Evolutionary conservation across 1,284 basidiomycete genomes (phyloP), one percentile per base, ranked within the genome.

Genomic region (Mycena citricolor): DNA sequence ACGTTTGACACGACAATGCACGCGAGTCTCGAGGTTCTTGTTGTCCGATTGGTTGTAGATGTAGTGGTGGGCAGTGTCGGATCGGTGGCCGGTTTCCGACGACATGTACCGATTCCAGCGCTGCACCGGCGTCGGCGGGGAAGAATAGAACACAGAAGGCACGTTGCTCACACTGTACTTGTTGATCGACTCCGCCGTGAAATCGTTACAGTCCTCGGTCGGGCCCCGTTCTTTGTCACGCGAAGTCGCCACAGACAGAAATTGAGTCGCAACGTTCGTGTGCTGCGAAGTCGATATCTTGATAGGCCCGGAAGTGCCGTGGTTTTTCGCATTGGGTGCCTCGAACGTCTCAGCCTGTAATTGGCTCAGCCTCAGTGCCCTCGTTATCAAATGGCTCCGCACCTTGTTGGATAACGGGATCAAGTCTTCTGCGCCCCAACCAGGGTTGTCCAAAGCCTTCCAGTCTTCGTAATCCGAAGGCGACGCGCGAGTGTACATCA

Each of bases 61-160:
- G 49, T 76, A 81, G 51, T 70, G 47, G 51, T 82, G 79, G 2
- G 83, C 71, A 4, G 73, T 57, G 54, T 84, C 81, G 0, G 74
- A 82, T 8, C 82, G 76, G 35, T 55, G 71, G 22, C 83, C 83
- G 0, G 71, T 79, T 20, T 63, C 52, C 0, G 53, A 58, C 45
- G 78, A 68, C 13, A 82, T 67, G 59, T 76, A 83, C 53, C 78
- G 72, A 39, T 17, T 6, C 30, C 8, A 45, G 32, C 23, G n/a
- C 21, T 13, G 10, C 5, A 22, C 31, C 5, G 12, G 13, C 13
- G 39, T 10, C 34, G 4, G 28, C 12, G 14, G n/a, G 32, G 30
- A 37, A 2, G 5, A 45, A 29, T 31, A 16, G 14, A 40, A 16
- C 17, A 16, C 31, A 24, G n/a, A 11, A 8, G 17, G n/a, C 13